Evolutionary conservation across 2,329 filamentous ascomycete species (phyloP).

Genomic region (Geoglossum cookeanum): DNA sequence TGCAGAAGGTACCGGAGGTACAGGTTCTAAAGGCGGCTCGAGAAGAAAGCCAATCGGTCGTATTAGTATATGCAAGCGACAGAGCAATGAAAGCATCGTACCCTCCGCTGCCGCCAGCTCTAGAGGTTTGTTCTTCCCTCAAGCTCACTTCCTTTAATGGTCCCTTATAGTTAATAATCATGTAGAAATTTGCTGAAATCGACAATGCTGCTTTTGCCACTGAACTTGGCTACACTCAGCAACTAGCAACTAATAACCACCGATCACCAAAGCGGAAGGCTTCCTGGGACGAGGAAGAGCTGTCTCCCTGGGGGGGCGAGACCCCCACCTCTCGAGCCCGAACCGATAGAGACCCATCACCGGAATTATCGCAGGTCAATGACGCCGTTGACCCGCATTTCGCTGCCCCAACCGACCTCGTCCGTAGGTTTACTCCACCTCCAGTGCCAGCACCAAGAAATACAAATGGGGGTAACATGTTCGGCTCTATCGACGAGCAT

Average conservation of each 20-base stretch:
- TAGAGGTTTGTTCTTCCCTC: slow-evolving; percentile 18
- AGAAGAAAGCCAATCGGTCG: slow-evolving; percentile 30
- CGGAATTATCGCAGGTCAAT: neutral
- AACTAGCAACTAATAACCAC: neutral
- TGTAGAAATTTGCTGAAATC: slow-evolving; percentile 25
- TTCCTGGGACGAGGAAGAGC: neutral
- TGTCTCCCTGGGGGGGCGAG: neutral
- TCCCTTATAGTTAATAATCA: neutral
- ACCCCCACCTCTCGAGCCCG: neutral
- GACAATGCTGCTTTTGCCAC: slow-evolving; percentile 27
- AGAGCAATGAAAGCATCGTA: slow-evolving; percentile 21
- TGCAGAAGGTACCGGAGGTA: slow-evolving; percentile 26
- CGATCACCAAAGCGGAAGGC: slow-evolving; percentile 3
- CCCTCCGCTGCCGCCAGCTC: slow-evolving; percentile 16
- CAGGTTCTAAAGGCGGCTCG: slow-evolving; percentile 35
- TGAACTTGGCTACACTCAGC: slow-evolving; percentile 14
- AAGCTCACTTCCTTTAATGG: neutral
- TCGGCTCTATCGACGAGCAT: neutral
- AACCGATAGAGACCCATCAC: neutral
- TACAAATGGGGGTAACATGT: neutral
- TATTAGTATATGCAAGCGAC: slow-evolving; percentile 41
- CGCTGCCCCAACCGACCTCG: neutral
- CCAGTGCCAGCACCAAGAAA: neutral
- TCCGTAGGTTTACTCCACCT: neutral
- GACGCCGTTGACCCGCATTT: neutral